phyloP scores from a whole-genome alignment of 2,329 filamentous ascomycete genomes.

The Sporothrix globosa region DNA sequence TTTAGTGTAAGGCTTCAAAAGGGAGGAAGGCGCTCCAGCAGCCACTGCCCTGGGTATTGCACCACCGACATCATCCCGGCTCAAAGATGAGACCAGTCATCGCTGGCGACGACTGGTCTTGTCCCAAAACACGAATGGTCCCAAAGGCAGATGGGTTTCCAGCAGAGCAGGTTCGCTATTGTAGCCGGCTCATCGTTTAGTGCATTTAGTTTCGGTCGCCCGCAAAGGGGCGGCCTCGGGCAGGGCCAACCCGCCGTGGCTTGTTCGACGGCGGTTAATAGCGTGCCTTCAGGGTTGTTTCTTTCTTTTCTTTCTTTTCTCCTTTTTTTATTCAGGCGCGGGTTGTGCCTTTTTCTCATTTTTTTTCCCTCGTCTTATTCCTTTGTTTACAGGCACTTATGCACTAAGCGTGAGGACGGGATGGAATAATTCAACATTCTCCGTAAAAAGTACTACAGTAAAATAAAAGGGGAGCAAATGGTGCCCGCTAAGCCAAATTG shows the following conservation, averaged over 20 bases:
- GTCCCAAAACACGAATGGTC: neutral
- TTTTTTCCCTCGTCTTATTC: neutral
- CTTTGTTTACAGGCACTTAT: conserved; percentile 1
- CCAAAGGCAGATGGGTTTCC: neutral
- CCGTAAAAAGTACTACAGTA: conserved; percentile 7
- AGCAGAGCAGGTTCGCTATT: conserved; percentile 14
- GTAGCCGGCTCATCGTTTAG: neutral
- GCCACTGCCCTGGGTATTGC: conserved; percentile 17
- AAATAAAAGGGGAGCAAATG: conserved; percentile 34
- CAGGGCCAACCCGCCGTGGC: conserved; percentile 31
- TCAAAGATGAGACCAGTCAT: neutral
- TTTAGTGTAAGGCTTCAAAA: neutral
- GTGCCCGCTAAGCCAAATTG: conserved; percentile 18
- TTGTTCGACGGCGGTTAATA: conserved; percentile 19
- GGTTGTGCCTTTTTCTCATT: neutral
- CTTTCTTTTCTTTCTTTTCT: too few relatives aligned
- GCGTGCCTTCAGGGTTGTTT: conserved; percentile 14
- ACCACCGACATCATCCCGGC: conserved; percentile 14
- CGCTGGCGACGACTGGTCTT: too few relatives aligned
- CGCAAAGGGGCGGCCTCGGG: conserved; percentile 26
- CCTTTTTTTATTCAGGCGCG: neutral
- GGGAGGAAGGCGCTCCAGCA: conserved; percentile 9
- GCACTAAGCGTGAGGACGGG: conserved; percentile 5
- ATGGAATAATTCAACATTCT: too few relatives aligned
- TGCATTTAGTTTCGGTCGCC: conserved; percentile 20